These are phyloP conservation scores for Clonostachys chloroleuca DNA, from an alignment of 2,329 filamentous ascomycete species.

Conservation along the genomic window DNA sequence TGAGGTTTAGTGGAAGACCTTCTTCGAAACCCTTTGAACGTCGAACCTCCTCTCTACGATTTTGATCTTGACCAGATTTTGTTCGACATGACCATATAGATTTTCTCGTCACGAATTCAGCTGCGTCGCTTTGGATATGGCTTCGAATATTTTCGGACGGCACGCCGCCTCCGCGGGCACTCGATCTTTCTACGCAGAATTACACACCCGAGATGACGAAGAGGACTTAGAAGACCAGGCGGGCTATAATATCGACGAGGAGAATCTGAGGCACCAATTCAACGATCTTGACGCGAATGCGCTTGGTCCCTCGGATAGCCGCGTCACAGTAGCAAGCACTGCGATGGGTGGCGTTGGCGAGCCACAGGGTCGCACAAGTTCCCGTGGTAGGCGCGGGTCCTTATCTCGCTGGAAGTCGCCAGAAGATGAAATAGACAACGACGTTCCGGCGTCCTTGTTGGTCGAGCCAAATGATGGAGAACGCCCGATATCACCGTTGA, in stretches of 20 bases:
- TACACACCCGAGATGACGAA: constrained; percentile 31
- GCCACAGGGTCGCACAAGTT: not conserved
- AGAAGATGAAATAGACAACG: constrained; percentile 51
- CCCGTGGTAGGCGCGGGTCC: not conserved
- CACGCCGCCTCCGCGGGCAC: constrained; percentile 6
- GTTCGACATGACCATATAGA: no score
- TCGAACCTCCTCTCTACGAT: no score
- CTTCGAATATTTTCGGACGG: constrained; percentile 6
- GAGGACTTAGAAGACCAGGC: constrained; percentile 1
- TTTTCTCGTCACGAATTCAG: no score
- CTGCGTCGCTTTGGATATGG: not conserved
- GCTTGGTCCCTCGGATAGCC: constrained; percentile 40
- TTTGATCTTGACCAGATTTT: no score
- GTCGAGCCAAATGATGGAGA: constrained; percentile 44
- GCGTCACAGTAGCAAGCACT: constrained; percentile 32
- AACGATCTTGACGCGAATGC: constrained; percentile 43
- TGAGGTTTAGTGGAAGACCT: no score
- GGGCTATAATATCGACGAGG: constrained; percentile 35
- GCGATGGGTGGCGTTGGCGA: constrained; percentile 2
- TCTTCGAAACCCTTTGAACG: no score
- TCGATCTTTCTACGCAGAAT: constrained; percentile 43
- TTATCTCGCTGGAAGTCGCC: not conserved
- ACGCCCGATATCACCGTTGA: constrained; percentile 5
- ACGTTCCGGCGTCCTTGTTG: constrained; percentile 60
- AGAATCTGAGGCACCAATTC: constrained; percentile 47